Evolutionary conservation across 106 monocot species (phyloP), one percentile per base, ranked within the genome.

Genomic region (Chionographis japonica): DNA sequence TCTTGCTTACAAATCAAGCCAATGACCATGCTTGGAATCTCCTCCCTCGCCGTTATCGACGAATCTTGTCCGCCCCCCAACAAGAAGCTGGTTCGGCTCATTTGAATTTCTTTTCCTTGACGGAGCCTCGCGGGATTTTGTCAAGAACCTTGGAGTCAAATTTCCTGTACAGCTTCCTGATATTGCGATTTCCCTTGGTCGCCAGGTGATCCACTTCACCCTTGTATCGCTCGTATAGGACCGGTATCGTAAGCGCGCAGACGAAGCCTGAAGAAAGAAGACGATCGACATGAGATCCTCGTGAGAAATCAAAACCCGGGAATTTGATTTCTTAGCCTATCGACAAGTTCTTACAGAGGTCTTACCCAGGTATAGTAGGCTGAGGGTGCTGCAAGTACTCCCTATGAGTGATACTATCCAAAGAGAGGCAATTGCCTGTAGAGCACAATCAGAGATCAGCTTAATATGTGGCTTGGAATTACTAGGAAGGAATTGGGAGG

Each of bases 401-500:
- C 89, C 89, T 20, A 90, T 58, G 9, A 77, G 75, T 61, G 89
- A 79, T 43, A 90, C n/a, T 6, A 83, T 75, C 82, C 83, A 90
- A 0, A 90, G 77, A 57, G 68, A 79, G 66, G 17, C 56, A 38
- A 90, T 73, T 43, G 72, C 66, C 89, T 90, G 54, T 4, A 15
- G 11, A 51, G 2, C 60, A 13, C 56, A 7, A 46, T 27, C n/a
- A 42, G 12, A n/a, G 27, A 27, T 27, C 27, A 27, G 27, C 27
- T 27, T 27, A 0, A 27, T 27, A 27, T 27, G 27, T 27, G 27
- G 27, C 1, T 27, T 27, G 0, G n/a, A n/a, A n/a, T n/a, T n/a
- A n/a, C n/a, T n/a, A n/a, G n/a, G n/a, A n/a, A n/a, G 17, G 4
- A 2, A 1, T 19, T 56, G 12, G 38, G 61, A 53, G 12, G 60